Percentiles rank a stretch among this genome's conserved stretches.
These are phyloP conservation scores for Metschnikowia anglica DNA, from an alignment of 805 yeast genomes.

Conservation along the genomic window DNA sequence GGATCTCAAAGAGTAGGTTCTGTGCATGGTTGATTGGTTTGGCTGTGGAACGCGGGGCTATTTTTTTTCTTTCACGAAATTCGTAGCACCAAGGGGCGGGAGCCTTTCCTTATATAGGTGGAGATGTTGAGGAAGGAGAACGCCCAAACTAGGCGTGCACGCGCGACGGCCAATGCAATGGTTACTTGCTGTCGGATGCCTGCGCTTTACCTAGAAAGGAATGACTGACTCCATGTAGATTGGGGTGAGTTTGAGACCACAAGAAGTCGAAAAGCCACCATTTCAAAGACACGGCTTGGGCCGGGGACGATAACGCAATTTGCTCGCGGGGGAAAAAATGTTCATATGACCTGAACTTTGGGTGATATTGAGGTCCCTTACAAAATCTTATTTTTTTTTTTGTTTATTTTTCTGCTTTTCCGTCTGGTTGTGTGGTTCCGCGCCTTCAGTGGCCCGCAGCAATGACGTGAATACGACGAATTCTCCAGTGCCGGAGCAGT, in stretches of 20 bases:
- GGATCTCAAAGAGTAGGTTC: conserved; percentile 80
- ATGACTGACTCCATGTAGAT: not conserved
- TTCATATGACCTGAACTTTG: too few species aligned
- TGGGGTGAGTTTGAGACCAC: not conserved
- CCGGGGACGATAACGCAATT: too few species aligned
- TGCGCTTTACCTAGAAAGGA: conserved; percentile 5
- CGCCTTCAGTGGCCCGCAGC: conserved; percentile 5
- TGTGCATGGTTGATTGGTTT: conserved; percentile 56
- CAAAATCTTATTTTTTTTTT: not conserved
- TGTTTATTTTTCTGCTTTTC: not conserved
- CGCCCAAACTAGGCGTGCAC: conserved; percentile 11
- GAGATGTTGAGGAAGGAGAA: conserved; percentile 6
- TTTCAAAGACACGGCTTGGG: not conserved
- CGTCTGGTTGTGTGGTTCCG: conserved; percentile 1
- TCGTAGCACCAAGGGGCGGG: conserved; percentile 8
- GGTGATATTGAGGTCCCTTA: not conserved
- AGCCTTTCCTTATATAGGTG: conserved; percentile 9
- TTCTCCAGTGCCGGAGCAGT: too few species aligned
- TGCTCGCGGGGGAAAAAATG: too few species aligned
- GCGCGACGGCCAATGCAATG: conserved; percentile 16
- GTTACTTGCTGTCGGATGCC: conserved; percentile 11
- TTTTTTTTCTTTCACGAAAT: not conserved
- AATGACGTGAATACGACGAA: conserved; percentile 10
- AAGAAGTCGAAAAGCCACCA: too few species aligned
- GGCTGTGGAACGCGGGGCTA: not conserved